Base-by-base conservation (phyloP, 495 filamentous ascomycete species). In the Jackrogersella minutella region DNA sequence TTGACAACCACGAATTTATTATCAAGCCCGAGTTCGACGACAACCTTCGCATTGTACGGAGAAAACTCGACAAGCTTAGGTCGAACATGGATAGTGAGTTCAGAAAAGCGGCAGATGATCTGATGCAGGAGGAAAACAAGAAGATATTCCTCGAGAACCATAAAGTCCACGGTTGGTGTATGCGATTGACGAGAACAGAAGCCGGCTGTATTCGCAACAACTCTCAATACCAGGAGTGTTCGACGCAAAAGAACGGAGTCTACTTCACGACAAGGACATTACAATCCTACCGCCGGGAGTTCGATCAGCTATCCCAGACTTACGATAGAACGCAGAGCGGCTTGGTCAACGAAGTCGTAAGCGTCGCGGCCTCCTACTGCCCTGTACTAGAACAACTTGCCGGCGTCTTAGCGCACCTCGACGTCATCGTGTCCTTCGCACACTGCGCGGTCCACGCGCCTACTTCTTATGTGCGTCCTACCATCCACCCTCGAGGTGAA, bases 11-110 rank as follows among this genome's bases (percentile, higher is more conserved):
- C 73, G 95, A 99, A 76, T 99, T 93, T 76, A 93, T 96, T 70
- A 98, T 99, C 82, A 99, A 98, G 78, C 93, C 95, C 1, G 96
- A 98, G 71, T 99, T 97, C 62, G 96, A 97, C 67, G 95, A 98
- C 26, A 84, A 89, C 50, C 81, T 99, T 11, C 87, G 90, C 19
- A 88, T 92, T 30, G 93, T 99, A 70, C 87, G 92, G 8, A 96
- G 91, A 77, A 92, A 91, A 74, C 87, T 99, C 13, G 94, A 98
- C 68, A 92, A 90, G 75, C 79, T 97, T 16, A 87, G 87, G 39
- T 81, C 88, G 28, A 88, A 93, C 22, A 97, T 99, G 91, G 84
- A 92, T 34, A 78, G 80, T 17, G 95, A 99, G 74, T 94, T 96
- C 68, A 80, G 81, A 41, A 81, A 84, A 5, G 92, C 93, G 13